phyloP scores from a whole-genome alignment of 2,329 filamentous ascomycete genomes.

The Aspergillus terreus region DNA sequence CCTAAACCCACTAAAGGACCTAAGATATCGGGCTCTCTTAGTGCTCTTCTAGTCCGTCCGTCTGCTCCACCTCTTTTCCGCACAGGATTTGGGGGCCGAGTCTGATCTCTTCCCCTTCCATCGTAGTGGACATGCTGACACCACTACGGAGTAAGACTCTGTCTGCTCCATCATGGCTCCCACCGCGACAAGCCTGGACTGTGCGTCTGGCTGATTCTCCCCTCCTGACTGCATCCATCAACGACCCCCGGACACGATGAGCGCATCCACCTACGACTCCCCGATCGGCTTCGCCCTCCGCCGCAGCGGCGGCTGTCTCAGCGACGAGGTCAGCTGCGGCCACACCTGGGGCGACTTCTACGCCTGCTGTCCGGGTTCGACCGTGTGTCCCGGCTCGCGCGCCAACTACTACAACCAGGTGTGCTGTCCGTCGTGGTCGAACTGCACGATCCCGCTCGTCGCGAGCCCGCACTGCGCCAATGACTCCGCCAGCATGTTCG shows the following conservation, averaged over 20 bases:
- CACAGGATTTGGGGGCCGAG: no score
- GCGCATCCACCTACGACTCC: neutral
- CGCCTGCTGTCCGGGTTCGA: conserved; percentile 15
- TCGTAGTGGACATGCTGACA: no score
- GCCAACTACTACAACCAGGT: conserved; percentile 8
- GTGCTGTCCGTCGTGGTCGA: conserved; percentile 15
- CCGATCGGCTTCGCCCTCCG: conserved; percentile 16
- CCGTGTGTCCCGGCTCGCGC: conserved; percentile 11
- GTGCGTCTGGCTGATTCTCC: neutral
- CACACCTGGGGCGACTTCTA: conserved; percentile 16
- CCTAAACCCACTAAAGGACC: no score
- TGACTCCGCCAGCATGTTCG: conserved; percentile 17
- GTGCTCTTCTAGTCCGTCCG: no score
- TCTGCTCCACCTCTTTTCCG: no score
- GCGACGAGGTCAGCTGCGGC: conserved; percentile 17
- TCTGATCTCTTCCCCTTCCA: no score
- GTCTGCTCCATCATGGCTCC: no score
- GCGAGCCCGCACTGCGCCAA: conserved; percentile 22
- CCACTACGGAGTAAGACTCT: no score
- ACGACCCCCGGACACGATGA: neutral
- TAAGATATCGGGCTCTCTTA: no score
- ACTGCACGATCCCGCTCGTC: conserved; percentile 13
- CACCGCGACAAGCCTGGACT: no score
- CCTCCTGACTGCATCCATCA: neutral
- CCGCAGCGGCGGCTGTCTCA: conserved; percentile 16